Conservation (phyloP, 352 stramenopile genomes). For the Albugo laibachii region DNA sequence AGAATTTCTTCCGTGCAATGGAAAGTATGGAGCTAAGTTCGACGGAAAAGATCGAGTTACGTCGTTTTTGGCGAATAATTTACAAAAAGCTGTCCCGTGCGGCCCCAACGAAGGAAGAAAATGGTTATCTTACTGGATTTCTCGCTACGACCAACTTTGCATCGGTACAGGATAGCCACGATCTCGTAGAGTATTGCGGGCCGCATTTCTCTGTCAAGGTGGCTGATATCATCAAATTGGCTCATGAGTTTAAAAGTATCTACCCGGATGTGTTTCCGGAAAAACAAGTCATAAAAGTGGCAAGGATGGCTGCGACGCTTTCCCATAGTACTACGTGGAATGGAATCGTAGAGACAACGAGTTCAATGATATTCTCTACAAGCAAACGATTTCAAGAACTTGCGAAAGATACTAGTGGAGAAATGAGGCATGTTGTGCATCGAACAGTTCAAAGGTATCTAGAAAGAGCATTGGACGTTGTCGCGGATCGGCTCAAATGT, state of each 20-base stretch:
- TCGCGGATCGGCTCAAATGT: constrained; percentile 48
- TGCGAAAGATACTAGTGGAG: constrained; percentile 64
- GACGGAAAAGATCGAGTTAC: constrained; percentile 46
- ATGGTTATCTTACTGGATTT: not conserved
- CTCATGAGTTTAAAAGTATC: constrained; percentile 61
- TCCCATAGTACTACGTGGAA: constrained; percentile 21
- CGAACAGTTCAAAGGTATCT: constrained; percentile 55
- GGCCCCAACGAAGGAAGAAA: not conserved
- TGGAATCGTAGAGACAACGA: constrained; percentile 54
- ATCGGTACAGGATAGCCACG: not conserved
- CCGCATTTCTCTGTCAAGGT: not conserved
- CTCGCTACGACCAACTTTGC: not conserved
- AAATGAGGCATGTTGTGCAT: constrained; percentile 65
- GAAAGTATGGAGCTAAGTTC: constrained; percentile 30
- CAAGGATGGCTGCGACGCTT: constrained; percentile 19
- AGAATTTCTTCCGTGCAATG: constrained; percentile 47
- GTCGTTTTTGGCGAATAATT: constrained; percentile 57
- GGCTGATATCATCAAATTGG: constrained; percentile 48
- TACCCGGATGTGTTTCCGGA: constrained; percentile 64
- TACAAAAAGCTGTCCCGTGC: constrained; percentile 14
- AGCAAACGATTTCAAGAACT: constrained; percentile 68
- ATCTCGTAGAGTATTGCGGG: not conserved
- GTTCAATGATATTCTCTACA: constrained; percentile 57
- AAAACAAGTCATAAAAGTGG: constrained; percentile 32
- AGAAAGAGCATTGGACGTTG: constrained; percentile 56